Evolutionary conservation across 176 grass and related monocot genomes (phyloP), one percentile per base, ranked within the genome.

Genomic region (Alopecurus myosuroides): DNA sequence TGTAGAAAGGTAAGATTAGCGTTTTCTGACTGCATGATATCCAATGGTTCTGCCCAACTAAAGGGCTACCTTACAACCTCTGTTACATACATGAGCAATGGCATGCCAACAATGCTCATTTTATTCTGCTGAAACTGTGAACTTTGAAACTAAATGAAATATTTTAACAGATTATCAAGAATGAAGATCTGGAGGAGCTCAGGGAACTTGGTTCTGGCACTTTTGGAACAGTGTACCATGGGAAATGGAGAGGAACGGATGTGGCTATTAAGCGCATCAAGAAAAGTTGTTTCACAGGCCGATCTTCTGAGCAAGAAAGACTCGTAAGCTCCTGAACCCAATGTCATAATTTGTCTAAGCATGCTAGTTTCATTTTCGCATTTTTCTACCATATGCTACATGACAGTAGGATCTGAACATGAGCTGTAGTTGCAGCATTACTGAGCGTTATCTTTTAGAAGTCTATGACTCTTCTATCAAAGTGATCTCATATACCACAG

Each of bases 161-260:
- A 11, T 51, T 20, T 74, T 22, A 49, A 50, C 89, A 99, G 97
- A 90, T 99, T 22, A 99, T 99, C 76, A 96, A 96, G 86, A 99
- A 99, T 67, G 91, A 91, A 66, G 97, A 99, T 82, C 89, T 99
- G 52, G 97, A 99, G 81, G 97, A 99, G 52, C 89, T 99, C 60
- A 94, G 89, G 66, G 97, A 99, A 86, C 88, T 99, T 62, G 97
- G 97, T 85, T 99, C 97, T 70, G 93, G 97, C 25, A 99, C 93
- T 88, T 99, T 94, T 51, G 97, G 93, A 79, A 99, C 96, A 26
- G 97, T 99, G 22, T 99, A 96, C 80, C 93, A 99, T 72, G 97
- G 97, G 78, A 99, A 99, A 89, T 99, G 97, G 97, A 99, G 97
- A 88, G 97, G 97, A 50, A 99, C 91, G 76, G 97, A 99, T 76